Evolutionary conservation across 2,329 filamentous ascomycete genomes (phyloP), one percentile per base, ranked within the genome.

Genomic region (Colletotrichum filicis): DNA sequence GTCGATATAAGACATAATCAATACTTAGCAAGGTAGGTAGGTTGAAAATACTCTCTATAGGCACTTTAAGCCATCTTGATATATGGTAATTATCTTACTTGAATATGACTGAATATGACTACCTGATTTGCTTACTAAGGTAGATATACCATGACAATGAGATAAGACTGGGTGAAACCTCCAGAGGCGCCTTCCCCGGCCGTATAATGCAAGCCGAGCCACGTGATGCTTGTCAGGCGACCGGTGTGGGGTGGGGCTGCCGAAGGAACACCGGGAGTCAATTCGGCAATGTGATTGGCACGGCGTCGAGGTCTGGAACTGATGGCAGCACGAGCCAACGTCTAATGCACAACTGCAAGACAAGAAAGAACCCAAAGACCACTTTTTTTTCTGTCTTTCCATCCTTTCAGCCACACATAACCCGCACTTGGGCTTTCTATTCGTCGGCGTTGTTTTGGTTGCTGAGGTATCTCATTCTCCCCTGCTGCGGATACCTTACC

Each of bases 241-340:
- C 49, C 11, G 7, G 49, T 62, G 65, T 32, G 69, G 49, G 24
- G 49, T 42, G 28, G 16, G 30, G 42, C 58, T 37, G 58, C 52
- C 35, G 42, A 46, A 56, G 46, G 56, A 60, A 60, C 35, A 73
- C 30, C 60, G 56, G 66, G 49, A 56, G 32, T 22, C 71, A 73
- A 73, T 73, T 73, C 67, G 30, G 30, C 16, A 30, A 16, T 56
- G 6, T 71, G 60, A 71, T 71, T 73, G 71, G 71, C 56, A 26
- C 5, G 32, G 32, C 11, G 60, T 16, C 11, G 9, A 9, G 66
- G 46, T 71, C 66, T 73, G 56, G 71, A 66, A 55, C 37, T 46
- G 46, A n/a, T 28, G 19, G 35, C 49, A 57, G 71, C 60, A 66
- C 67, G 66, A 69, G 71, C 71, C 67, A 73, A 73, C 71, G 71